phyloP scores from a whole-genome alignment of 148 eudicot genomes.

The Camellia japonica region DNA sequence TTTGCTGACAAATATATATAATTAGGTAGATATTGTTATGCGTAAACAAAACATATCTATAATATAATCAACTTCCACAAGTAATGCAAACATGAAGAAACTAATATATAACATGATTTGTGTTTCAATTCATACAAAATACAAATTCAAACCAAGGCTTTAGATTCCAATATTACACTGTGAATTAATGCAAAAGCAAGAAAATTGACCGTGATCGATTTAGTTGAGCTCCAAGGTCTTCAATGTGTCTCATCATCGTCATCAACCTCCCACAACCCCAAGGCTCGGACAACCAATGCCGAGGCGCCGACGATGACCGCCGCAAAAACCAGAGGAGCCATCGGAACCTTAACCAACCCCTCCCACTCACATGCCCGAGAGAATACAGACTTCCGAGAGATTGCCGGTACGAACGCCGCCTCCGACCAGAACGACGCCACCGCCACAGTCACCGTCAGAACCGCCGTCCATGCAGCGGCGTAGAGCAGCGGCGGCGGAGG shows the following conservation, averaged over 20 bases:
- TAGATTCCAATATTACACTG: too few relatives aligned
- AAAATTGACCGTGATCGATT: background rate
- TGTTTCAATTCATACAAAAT: too few relatives aligned
- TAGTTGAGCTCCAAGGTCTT: background rate
- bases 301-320: constrained; percentile 68
- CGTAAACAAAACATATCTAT: too few relatives aligned
- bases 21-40: too few relatives aligned
- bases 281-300: constrained; percentile 54
- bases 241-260: constrained; percentile 26
- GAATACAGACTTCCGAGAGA: constrained; percentile 44
- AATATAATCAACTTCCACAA: too few relatives aligned
- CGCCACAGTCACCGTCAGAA: constrained; percentile 55
- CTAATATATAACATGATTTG: too few relatives aligned
- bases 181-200: background rate
- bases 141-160: too few relatives aligned
- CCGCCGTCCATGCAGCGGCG: constrained; percentile 62
- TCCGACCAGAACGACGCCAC: constrained; percentile 64
- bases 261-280: constrained; percentile 54
- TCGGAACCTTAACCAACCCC: constrained; percentile 47
- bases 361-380: constrained; percentile 34
- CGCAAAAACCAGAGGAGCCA: constrained; percentile 74
- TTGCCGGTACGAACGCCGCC: constrained; percentile 54
- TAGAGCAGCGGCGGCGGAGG: constrained; percentile 48
- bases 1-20: too few relatives aligned
- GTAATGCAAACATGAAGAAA: too few relatives aligned